These are phyloP conservation scores for Cucumis variabilis DNA, from an alignment of 331 rosid genomes.

Conservation along the genomic window DNA sequence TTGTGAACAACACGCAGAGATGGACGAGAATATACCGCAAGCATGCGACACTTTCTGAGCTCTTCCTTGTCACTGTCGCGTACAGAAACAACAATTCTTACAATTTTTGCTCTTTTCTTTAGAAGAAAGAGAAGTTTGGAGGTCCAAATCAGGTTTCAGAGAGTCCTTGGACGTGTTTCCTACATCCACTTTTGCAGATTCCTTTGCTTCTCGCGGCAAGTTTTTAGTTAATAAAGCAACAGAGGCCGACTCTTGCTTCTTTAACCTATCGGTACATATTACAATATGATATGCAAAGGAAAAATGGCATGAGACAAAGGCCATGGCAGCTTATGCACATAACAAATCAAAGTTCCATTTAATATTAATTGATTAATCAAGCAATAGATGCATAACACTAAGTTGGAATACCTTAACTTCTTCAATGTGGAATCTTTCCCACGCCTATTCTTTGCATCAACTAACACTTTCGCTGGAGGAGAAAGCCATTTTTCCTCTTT, in stretches of 20 bases:
- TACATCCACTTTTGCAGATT: conserved; percentile 55
- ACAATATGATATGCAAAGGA: conserved; percentile 20
- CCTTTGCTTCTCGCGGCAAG: conserved; percentile 57
- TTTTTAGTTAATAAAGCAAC: conserved; percentile 70
- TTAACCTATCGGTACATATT: conserved; percentile 48
- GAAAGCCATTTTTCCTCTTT: conserved; percentile 82
- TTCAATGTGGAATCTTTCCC: conserved; percentile 71
- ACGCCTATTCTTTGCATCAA: conserved; percentile 26
- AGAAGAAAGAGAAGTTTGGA: conserved; percentile 47
- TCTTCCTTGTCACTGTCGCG: conserved; percentile 81
- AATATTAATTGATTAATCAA: neutral
- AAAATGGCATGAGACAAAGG: neutral
- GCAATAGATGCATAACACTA: conserved; percentile 3
- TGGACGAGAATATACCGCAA: conserved; percentile 52
- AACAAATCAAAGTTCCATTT: neutral
- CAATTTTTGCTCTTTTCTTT: conserved; percentile 69
- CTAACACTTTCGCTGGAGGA: conserved; percentile 75
- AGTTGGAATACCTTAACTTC: conserved; percentile 63
- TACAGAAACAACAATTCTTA: conserved; percentile 52
- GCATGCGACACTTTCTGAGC: conserved; percentile 73
- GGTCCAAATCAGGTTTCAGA: conserved; percentile 35
- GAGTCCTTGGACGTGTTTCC: conserved; percentile 42
- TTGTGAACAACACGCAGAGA: neutral
- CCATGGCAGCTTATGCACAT: neutral
- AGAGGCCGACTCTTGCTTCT: conserved; percentile 73